Conservation (phyloP, 106 monocot genomes). For the Agapanthus africanus region DNA sequence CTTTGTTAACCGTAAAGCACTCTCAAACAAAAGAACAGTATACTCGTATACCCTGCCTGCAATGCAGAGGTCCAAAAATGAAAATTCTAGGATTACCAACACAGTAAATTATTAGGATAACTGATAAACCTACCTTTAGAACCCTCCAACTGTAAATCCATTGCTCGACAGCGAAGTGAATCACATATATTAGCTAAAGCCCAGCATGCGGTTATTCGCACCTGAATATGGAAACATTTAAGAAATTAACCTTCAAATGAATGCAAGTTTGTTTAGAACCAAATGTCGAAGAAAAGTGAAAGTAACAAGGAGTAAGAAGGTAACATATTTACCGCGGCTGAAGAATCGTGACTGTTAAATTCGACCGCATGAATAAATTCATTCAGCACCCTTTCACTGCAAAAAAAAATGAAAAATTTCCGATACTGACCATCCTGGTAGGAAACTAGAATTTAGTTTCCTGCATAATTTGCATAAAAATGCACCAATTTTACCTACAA, state of each 20-base stretch:
- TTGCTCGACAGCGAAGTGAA: constrained; percentile 62
- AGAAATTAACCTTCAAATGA: neutral
- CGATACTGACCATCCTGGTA: neutral
- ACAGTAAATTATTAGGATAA: neutral
- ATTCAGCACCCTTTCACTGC: constrained; percentile 46
- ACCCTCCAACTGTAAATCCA: constrained; percentile 22
- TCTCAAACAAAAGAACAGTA: constrained; percentile 53
- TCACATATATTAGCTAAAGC: constrained; percentile 97
- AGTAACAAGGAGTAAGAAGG: neutral
- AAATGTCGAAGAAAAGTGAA: neutral
- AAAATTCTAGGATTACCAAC: neutral
- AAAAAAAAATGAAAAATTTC: constrained; percentile 12
- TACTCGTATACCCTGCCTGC: constrained; percentile 28
- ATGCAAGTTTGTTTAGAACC: neutral
- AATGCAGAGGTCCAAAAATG: constrained; percentile 9
- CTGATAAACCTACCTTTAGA: constrained; percentile 22
- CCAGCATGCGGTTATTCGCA: constrained; percentile 87
- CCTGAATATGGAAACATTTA: constrained; percentile 29
- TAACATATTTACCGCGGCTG: constrained; percentile 43
- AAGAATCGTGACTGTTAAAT: constrained; percentile 52
- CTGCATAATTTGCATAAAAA: neutral
- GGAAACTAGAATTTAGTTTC: neutral
- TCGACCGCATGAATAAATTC: constrained; percentile 64
- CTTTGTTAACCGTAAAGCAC: constrained; percentile 66
- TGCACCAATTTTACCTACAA: constrained; percentile 37